phyloP scores from a whole-genome alignment of 306 rosid genomes.

The Betula pendula region DNA sequence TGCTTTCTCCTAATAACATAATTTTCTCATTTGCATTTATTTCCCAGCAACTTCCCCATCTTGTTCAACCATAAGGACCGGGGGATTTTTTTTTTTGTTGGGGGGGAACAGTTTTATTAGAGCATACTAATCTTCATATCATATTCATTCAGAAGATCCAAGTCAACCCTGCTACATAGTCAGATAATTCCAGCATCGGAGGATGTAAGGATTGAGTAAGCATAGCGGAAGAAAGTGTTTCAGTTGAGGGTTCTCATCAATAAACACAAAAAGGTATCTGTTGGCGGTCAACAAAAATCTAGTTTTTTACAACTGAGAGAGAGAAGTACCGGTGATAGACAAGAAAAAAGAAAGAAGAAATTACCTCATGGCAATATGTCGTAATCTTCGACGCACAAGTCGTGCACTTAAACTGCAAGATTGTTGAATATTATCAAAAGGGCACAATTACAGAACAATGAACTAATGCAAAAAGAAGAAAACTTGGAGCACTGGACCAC shows the following conservation, averaged over 20 bases:
- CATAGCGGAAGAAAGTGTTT: not conserved
- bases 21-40: not conserved
- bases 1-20: not conserved
- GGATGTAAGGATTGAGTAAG: not conserved
- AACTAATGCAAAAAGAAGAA: constrained; percentile 6
- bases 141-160: not conserved
- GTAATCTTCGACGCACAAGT: constrained; percentile 80
- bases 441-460: not conserved
- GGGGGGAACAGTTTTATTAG: not conserved
- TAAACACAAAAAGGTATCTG: no score
- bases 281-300: not conserved
- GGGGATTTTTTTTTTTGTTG: no score
- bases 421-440: constrained; percentile 13
- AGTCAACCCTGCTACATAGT: not conserved
- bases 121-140: not conserved
- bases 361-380: constrained; percentile 85
- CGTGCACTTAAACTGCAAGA: constrained; percentile 75
- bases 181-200: not conserved
- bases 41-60: no score
- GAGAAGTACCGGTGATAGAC: not conserved
- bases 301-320: not conserved
- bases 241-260: not conserved
- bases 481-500: not conserved
- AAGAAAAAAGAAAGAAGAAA: constrained; percentile 4
- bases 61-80: no score